A percentile compares a stretch with the other conserved stretches of the same genome.
Evolutionary conservation across 495 filamentous ascomycete species (phyloP).

Genomic region (Penicillium angulare): DNA sequence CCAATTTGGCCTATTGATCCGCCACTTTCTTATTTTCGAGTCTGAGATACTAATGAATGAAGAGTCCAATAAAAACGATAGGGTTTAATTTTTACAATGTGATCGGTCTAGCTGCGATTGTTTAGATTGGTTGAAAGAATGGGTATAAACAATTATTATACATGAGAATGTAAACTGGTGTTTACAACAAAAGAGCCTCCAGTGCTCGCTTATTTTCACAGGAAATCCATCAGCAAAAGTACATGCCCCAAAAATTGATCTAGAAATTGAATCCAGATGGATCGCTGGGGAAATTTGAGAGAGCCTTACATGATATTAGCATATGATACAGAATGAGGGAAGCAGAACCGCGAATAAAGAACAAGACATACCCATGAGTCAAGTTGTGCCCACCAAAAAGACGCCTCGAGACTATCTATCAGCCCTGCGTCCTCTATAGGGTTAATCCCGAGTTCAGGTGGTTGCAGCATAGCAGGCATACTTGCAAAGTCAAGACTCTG

Average conservation of each 20-base stretch:
- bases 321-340: background rate
- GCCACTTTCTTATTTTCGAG: no score
- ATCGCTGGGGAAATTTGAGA: slow-evolving; percentile 26
- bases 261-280: slow-evolving; percentile 19
- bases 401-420: slow-evolving; percentile 27
- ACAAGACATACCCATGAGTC: slow-evolving; percentile 30
- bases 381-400: slow-evolving; percentile 31
- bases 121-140: no score
- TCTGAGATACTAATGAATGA: no score
- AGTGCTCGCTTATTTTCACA: no score
- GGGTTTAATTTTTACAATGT: no score
- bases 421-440: slow-evolving; percentile 24
- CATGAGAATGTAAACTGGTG: no score
- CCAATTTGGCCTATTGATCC: background rate
- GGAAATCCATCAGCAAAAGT: no score
- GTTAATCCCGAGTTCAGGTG: slow-evolving; percentile 20
- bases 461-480: slow-evolving; percentile 12
- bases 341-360: background rate
- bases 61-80: no score
- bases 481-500: slow-evolving; percentile 16
- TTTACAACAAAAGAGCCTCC: no score
- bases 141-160: no score
- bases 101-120: no score
- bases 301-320: slow-evolving; percentile 16
- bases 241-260: background rate